Percentiles rank a stretch among this genome's conserved stretches.
Evolutionary conservation across 768 basidiomycete genomes (phyloP).

Genomic region (Lyophyllum shimeji): DNA sequence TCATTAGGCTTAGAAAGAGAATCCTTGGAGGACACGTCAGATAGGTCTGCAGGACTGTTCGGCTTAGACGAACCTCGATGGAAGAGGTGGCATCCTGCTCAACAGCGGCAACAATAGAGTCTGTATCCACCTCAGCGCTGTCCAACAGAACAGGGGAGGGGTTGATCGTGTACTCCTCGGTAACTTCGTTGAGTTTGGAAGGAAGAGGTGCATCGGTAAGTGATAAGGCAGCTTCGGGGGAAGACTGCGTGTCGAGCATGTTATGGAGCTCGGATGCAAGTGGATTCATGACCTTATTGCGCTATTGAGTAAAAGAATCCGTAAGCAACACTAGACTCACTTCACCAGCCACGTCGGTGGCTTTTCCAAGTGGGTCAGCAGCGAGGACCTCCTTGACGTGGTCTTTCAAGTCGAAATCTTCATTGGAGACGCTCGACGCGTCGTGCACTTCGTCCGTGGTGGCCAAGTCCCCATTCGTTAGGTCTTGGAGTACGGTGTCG

Average conservation of each 20-base stretch:
- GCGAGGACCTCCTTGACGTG: slow-evolving; percentile 1
- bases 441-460: slow-evolving; percentile 5
- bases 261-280: background rate
- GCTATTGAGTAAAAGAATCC: background rate
- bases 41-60: background rate
- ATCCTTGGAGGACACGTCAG: slow-evolving; percentile 3
- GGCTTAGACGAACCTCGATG: slow-evolving; percentile 9
- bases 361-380: slow-evolving; percentile 5
- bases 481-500: slow-evolving; percentile 6
- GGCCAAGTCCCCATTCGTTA: slow-evolving; percentile 10
- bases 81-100: background rate
- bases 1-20: slow-evolving; percentile 6
- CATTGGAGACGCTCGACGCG: slow-evolving; percentile 7
- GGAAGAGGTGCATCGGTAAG: background rate
- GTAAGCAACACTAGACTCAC: slow-evolving; percentile 5
- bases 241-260: background rate
- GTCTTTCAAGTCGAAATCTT: slow-evolving; percentile 8
- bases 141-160: background rate
- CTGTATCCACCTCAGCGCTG: background rate
- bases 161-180: background rate
- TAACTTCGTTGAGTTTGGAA: slow-evolving; percentile 3
- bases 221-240: background rate
- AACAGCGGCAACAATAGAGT: background rate
- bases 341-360: slow-evolving; percentile 2
- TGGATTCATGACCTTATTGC: background rate